Conservation (phyloP, 2,329 filamentous ascomycete species). For the Dactylonectria estremocensis region DNA sequence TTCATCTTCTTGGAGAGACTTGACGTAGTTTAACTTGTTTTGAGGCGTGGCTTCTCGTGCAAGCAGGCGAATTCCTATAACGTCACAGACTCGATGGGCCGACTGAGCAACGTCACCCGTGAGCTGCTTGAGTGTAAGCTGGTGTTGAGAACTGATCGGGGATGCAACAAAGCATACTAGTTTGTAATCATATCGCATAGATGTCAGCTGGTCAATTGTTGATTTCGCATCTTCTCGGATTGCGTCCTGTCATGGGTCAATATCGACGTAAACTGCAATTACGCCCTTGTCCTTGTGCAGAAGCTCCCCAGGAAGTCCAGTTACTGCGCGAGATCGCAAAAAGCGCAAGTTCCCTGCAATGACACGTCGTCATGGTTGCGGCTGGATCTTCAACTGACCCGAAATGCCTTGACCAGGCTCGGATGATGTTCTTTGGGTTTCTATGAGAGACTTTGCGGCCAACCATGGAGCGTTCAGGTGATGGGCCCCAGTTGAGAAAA, state of each 20-base stretch:
- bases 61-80: conserved; percentile 6
- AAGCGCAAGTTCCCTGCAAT: conserved; percentile 14
- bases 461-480: background rate
- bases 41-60: conserved; percentile 18
- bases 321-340: background rate
- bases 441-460: background rate
- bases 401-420: conserved; percentile 15
- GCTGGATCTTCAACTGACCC: conserved; percentile 8
- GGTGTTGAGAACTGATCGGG: background rate
- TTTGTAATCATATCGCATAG: conserved; percentile 1
- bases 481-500: conserved; percentile 10
- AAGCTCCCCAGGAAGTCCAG: background rate
- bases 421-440: background rate
- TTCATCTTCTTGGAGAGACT: background rate
- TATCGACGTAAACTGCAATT: conserved; percentile 20
- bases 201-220: background rate
- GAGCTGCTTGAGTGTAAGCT: background rate
- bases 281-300: background rate
- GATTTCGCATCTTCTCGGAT: conserved; percentile 10
- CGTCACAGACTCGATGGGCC: conserved; percentile 9
- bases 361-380: conserved; percentile 12
- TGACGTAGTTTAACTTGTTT: conserved; percentile 9
- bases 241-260: conserved; percentile 7
- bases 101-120: conserved; percentile 16
- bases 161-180: background rate